Percentiles rank a stretch among this genome's conserved stretches.
Evolutionary conservation across 75 land plant genomes (phyloP).

Genomic region (Larix kaempferi): DNA sequence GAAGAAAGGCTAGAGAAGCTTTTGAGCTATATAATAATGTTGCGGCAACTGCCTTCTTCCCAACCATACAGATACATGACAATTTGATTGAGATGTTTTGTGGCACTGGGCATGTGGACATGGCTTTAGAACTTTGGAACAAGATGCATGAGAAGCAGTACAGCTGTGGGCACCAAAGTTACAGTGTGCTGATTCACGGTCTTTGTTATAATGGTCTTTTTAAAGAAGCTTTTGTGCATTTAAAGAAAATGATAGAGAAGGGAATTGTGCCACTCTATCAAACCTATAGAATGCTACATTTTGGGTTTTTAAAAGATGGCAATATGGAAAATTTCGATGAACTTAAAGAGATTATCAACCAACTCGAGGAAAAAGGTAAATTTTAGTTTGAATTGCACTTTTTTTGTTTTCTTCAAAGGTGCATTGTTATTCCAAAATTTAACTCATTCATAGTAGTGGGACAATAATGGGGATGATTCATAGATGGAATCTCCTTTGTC

Average conservation of each 20-base stretch:
- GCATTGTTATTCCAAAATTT: neutral
- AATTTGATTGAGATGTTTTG: constrained; percentile 1
- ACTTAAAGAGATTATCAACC: constrained; percentile 2
- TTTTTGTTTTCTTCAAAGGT: neutral
- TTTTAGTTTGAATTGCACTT: neutral
- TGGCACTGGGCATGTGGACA: constrained; percentile 3
- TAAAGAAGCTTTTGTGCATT: constrained; percentile 7
- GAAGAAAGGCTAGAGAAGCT: constrained; percentile 8
- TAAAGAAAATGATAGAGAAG: neutral
- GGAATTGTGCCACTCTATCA: constrained; percentile 8
- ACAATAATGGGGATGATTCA: neutral
- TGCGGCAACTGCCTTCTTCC: neutral
- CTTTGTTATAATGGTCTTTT: constrained; percentile 11
- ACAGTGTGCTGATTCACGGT: constrained; percentile 9
- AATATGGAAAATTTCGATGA: constrained; percentile 4
- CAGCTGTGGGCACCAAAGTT: constrained; percentile 3
- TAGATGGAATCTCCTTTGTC: neutral
- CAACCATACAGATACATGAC: constrained; percentile 9
- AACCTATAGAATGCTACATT: constrained; percentile 9
- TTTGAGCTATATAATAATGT: constrained; percentile 1
- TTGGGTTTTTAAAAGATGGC: neutral
- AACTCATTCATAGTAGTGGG: neutral
- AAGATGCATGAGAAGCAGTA: constrained; percentile 1
- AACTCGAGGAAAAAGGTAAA: constrained; percentile 4
- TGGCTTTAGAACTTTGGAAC: constrained; percentile 11